A percentile compares a stretch with the other conserved stretches of the same genome.
phyloP scores from a whole-genome alignment of 768 basidiomycete species.

The Collybiopsis confluens region DNA sequence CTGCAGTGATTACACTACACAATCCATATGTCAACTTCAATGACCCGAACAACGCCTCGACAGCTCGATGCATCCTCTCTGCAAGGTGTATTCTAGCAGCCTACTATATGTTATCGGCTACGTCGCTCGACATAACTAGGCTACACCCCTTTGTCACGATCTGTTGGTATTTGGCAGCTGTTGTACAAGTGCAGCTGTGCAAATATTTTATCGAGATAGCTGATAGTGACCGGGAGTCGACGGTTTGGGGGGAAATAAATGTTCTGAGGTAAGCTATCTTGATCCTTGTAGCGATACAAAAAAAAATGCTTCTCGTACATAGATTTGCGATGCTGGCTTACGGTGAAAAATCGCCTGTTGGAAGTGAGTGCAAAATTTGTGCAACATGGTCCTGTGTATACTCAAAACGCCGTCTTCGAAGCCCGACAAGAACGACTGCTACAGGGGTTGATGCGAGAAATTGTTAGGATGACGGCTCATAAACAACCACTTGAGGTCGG shows the following conservation, averaged over 20 bases:
- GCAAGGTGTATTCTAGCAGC: conserved; percentile 70
- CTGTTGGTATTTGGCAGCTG: conserved; percentile 89
- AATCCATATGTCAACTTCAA: conserved; percentile 79
- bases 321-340: conserved; percentile 85
- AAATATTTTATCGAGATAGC: conserved; percentile 81
- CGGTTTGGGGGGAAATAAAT: conserved; percentile 87
- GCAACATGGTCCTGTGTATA: too few species aligned
- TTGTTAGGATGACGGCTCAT: conserved; percentile 77
- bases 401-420: conserved; percentile 24
- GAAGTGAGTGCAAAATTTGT: too few species aligned
- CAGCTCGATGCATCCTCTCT: conserved; percentile 68
- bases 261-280: conserved; percentile 64
- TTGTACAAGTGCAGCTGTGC: conserved; percentile 82
- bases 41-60: conserved; percentile 61
- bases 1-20: conserved; percentile 85
- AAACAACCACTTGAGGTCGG: conserved; percentile 77
- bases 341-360: conserved; percentile 75
- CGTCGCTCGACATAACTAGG: conserved; percentile 75
- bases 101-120: conserved; percentile 75
- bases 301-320: conserved; percentile 4
- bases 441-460: conserved; percentile 82
- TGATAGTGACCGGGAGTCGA: conserved; percentile 69
- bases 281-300: too few species aligned
- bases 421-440: conserved; percentile 80
- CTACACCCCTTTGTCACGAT: conserved; percentile 86